These are phyloP conservation scores for Setaria italica DNA, from an alignment of 202 grass and related monocot genomes.

Conservation along the genomic window DNA sequence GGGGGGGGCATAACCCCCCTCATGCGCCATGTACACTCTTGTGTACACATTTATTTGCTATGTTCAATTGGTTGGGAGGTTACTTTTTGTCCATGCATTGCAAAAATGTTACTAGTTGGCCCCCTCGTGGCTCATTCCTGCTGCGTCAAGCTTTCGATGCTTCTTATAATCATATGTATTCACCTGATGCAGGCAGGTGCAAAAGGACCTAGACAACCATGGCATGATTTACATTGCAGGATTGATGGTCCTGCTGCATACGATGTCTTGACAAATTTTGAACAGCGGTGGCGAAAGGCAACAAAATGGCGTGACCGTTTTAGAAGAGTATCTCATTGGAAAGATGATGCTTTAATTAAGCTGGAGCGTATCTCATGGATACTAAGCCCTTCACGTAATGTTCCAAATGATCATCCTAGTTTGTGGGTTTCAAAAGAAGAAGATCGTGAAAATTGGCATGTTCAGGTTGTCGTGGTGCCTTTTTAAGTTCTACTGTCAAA, in stretches of 20 bases:
- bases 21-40: background rate
- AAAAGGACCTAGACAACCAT: conserved; percentile 95
- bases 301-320: conserved; percentile 84
- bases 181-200: conserved; percentile 53
- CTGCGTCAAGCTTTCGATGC: background rate
- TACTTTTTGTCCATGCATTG: background rate
- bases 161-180: conserved; percentile 36
- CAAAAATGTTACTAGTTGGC: background rate
- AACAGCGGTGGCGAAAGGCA: conserved; percentile 90
- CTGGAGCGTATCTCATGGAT: conserved; percentile 98
- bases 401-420: conserved; percentile 73
- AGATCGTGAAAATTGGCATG: conserved; percentile 91
- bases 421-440: conserved; percentile 73
- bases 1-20: background rate
- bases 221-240: conserved; percentile 98
- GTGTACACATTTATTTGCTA: background rate
- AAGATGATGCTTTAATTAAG: conserved; percentile 92
- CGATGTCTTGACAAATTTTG: conserved; percentile 93
- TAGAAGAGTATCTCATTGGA: conserved; percentile 66
- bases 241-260: conserved; percentile 97
- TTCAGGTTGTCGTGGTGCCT: conserved; percentile 68
- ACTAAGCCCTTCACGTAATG: conserved; percentile 67
- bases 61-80: background rate
- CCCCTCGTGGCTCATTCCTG: background rate
- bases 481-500: conserved; percentile 35